Conservation (phyloP, 2,329 filamentous ascomycete species). For the Beauveria caledonica region DNA sequence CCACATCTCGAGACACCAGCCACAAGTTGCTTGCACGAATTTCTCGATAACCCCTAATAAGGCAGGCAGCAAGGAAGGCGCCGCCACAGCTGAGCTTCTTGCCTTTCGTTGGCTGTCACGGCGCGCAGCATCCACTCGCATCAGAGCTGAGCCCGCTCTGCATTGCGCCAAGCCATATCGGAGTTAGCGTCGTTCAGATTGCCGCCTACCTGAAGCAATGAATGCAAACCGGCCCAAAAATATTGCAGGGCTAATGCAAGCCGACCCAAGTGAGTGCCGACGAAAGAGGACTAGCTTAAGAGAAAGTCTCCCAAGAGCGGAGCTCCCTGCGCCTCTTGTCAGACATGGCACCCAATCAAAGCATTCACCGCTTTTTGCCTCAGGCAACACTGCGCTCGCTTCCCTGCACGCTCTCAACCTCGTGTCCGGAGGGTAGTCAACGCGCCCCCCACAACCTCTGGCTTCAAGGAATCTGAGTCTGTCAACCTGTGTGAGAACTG, state of each 20-base stretch:
- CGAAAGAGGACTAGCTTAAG: conserved; percentile 2
- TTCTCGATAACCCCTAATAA: not conserved
- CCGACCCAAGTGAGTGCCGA: not conserved
- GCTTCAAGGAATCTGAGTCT: conserved; percentile 7
- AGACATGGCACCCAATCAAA: conserved; percentile 9
- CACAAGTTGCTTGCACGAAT: not conserved
- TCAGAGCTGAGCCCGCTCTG: conserved; percentile 1
- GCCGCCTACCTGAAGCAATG: not conserved
- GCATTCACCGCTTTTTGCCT: conserved; percentile 16
- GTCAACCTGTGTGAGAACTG: conserved; percentile 1
- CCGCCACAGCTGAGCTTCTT: not conserved
- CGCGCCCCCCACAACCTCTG: conserved; percentile 11
- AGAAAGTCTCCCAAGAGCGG: not conserved
- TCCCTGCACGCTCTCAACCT: not conserved
- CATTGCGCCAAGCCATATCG: not conserved
- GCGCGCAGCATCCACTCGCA: not conserved
- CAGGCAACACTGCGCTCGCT: conserved; percentile 13
- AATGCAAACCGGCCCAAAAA: not conserved
- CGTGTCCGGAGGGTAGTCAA: conserved; percentile 11
- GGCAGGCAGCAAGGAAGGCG: not conserved
- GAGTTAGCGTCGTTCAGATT: not conserved
- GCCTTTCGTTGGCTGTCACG: not conserved
- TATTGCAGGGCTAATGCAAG: conserved; percentile 1
- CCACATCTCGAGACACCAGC: conserved; percentile 1
- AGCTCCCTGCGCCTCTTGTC: not conserved